Conservation (phyloP, 2,329 filamentous ascomycete species). For the Sarocladium kiliense region DNA sequence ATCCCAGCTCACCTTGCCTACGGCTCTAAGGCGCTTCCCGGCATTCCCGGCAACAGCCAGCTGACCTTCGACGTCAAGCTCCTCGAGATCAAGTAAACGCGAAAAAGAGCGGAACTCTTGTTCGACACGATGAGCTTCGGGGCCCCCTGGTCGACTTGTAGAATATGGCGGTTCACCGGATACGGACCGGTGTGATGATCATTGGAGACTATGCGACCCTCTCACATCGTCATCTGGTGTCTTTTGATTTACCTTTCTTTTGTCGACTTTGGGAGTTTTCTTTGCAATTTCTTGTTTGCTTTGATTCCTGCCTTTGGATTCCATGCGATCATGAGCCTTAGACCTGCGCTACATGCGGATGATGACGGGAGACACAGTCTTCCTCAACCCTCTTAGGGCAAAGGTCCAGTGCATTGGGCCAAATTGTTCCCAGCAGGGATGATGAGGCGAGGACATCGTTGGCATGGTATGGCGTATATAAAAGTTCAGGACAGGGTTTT, state of each 20-base stretch:
- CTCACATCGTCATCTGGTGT: slow-evolving; percentile 1
- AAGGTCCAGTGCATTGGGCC: background rate
- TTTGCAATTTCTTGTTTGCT: background rate
- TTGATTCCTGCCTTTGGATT: slow-evolving; percentile 4
- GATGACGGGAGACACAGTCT: background rate
- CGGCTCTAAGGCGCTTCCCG: slow-evolving; percentile 74
- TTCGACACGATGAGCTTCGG: background rate
- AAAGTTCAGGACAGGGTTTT: slow-evolving; percentile 5
- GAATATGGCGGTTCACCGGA: slow-evolving; percentile 2
- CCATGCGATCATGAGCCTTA: slow-evolving; percentile 11
- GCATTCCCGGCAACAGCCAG: slow-evolving; percentile 87
- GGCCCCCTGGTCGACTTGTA: slow-evolving; percentile 5
- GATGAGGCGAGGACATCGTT: slow-evolving; percentile 44
- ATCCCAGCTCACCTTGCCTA: slow-evolving; percentile 87
- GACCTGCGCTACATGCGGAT: slow-evolving; percentile 6
- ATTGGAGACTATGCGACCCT: background rate
- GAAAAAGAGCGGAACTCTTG: background rate
- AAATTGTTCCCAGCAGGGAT: slow-evolving; percentile 28
- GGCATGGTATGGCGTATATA: slow-evolving; percentile 42
- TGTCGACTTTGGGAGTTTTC: slow-evolving; percentile 5
- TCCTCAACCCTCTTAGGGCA: background rate
- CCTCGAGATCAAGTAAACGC: slow-evolving; percentile 70
- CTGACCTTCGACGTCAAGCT: slow-evolving; percentile 90
- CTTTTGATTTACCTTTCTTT: background rate
- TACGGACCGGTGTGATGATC: background rate